Conservation (phyloP, 1,284 basidiomycete genomes). For the Gymnopus androsaceus region DNA sequence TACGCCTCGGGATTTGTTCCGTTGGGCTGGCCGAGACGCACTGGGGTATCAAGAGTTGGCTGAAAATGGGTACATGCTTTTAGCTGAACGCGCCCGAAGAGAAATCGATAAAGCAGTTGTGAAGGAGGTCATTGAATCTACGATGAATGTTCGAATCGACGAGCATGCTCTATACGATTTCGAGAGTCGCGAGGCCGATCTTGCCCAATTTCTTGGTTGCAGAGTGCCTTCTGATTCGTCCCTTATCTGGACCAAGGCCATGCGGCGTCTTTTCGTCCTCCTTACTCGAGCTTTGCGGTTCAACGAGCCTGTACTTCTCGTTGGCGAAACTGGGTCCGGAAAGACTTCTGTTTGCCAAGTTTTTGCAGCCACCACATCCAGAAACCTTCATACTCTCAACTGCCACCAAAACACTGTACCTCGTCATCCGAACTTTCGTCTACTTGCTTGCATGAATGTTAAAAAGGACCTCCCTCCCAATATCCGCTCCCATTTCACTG, state of each 20-base stretch:
- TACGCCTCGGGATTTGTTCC: conserved; percentile 94
- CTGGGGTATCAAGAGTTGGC: conserved; percentile 92
- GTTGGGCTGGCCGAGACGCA: conserved; percentile 93
- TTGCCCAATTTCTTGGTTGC: conserved; percentile 55
- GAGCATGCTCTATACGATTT: conserved; percentile 71
- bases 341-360: too few relatives aligned
- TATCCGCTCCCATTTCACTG: conserved; percentile 91
- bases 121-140: conserved; percentile 88
- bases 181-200: conserved; percentile 46
- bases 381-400: too few relatives aligned
- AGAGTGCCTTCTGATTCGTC: too few relatives aligned
- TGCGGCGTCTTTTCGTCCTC: too few relatives aligned
- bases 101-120: conserved; percentile 88
- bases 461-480: conserved; percentile 95
- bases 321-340: too few relatives aligned
- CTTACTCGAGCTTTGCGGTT: too few relatives aligned
- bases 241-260: too few relatives aligned
- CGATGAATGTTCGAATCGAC: conserved; percentile 89
- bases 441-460: conserved; percentile 99
- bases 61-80: conserved; percentile 96
- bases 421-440: conserved; percentile 92
- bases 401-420: conserved; percentile 85
- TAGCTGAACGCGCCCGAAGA: conserved; percentile 88
- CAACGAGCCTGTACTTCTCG: too few relatives aligned
- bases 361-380: too few relatives aligned